Evolutionary conservation across 495 filamentous ascomycete genomes (phyloP).

Genomic region (Trichoderma parareesei): DNA sequence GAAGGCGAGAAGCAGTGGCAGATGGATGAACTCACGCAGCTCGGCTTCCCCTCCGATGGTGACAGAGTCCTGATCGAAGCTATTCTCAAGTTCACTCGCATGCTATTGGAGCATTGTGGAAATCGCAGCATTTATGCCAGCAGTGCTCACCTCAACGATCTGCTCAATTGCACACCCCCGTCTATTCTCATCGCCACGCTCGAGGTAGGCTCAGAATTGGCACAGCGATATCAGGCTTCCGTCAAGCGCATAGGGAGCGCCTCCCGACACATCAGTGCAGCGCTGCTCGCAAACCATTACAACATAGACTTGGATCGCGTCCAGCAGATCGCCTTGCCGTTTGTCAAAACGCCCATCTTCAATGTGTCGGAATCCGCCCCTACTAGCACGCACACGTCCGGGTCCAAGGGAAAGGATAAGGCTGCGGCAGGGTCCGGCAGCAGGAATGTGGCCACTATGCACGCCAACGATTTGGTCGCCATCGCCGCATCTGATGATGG

Average conservation of each 20-base stretch:
- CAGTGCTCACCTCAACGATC: constrained; percentile 72
- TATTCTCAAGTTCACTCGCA: constrained; percentile 73
- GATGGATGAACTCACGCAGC: constrained; percentile 40
- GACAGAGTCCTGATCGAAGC: constrained; percentile 71
- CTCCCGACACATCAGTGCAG: constrained; percentile 55
- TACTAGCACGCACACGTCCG: constrained; percentile 39
- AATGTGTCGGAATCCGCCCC: constrained; percentile 29
- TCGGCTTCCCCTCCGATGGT: constrained; percentile 62
- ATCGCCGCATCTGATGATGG: constrained; percentile 49
- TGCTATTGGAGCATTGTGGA: constrained; percentile 89
- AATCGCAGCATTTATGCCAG: constrained; percentile 95
- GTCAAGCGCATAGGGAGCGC: constrained; percentile 57
- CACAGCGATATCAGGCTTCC: constrained; percentile 85
- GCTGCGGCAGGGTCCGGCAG: constrained; percentile 16
- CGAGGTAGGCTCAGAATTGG: constrained; percentile 69
- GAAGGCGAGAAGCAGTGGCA: constrained; percentile 31
- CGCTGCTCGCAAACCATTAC: constrained; percentile 78
- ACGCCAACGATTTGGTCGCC: constrained; percentile 70
- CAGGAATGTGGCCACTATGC: constrained; percentile 44
- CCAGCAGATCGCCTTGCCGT: constrained; percentile 72
- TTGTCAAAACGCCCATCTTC: constrained; percentile 55
- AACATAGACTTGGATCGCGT: constrained; percentile 89
- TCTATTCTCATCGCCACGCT: constrained; percentile 67
- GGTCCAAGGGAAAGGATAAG: constrained; percentile 69
- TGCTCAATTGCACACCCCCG: constrained; percentile 79